Percentiles rank a stretch among this genome's conserved stretches.
These are phyloP conservation scores for Otatea glauca DNA, from an alignment of 176 grass and related monocot species.

Conservation along the genomic window DNA sequence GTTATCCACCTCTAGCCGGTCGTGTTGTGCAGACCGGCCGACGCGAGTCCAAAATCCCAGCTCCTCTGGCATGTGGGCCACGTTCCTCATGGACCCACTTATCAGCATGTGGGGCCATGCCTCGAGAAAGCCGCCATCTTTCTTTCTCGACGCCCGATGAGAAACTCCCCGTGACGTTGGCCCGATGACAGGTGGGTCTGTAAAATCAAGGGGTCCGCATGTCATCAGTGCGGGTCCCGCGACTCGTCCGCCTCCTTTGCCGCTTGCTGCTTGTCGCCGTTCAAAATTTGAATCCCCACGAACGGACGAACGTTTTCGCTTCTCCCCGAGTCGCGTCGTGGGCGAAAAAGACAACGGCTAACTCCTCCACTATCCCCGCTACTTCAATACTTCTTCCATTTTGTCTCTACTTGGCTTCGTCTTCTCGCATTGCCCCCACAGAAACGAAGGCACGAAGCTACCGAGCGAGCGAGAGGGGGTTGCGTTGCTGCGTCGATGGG, in stretches of 20 bases:
- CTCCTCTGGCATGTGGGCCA: not conserved
- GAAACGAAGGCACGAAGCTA: not conserved
- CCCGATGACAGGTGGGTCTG: not conserved
- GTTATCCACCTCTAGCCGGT: too few species aligned
- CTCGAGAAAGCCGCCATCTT: not conserved
- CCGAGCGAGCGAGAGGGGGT: not conserved
- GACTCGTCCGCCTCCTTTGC: slow-evolving; percentile 6
- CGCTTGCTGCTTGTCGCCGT: slow-evolving; percentile 41
- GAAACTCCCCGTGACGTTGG: not conserved
- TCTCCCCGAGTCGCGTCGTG: slow-evolving; percentile 32
- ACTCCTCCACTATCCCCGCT: slow-evolving; percentile 16
- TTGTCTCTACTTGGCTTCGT: slow-evolving; percentile 29
- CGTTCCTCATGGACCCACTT: not conserved
- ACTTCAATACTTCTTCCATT: not conserved
- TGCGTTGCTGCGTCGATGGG: slow-evolving; percentile 48
- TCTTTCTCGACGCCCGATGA: slow-evolving; percentile 32
- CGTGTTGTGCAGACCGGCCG: too few species aligned
- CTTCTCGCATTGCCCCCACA: not conserved
- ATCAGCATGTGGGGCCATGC: not conserved
- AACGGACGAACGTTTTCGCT: not conserved
- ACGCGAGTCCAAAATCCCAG: not conserved
- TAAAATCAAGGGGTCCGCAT: not conserved
- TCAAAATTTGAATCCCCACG: slow-evolving; percentile 62
- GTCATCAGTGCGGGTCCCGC: not conserved
- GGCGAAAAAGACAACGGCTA: slow-evolving; percentile 59